Conservation (phyloP, 2,329 filamentous ascomycete genomes). For the Nigrograna mackinnonii region DNA sequence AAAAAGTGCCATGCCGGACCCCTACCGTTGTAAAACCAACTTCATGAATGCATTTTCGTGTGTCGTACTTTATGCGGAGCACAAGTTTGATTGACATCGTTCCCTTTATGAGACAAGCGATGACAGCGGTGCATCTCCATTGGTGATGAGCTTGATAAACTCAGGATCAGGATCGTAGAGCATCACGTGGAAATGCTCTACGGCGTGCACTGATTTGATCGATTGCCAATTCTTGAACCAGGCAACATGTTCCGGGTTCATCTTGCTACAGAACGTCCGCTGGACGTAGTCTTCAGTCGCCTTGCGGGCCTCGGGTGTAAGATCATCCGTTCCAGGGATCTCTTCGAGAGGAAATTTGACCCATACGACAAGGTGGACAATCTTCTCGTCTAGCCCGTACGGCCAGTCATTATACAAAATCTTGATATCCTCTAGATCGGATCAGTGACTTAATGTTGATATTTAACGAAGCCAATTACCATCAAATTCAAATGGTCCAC, state of each 20-base stretch:
- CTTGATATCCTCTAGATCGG: slow-evolving; percentile 63
- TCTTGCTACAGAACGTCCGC: slow-evolving; percentile 62
- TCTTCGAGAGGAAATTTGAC: slow-evolving; percentile 83
- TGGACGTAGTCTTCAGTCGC: slow-evolving; percentile 74
- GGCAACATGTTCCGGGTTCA: slow-evolving; percentile 44
- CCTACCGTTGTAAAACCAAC: too few relatives aligned
- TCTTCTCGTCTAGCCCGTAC: slow-evolving; percentile 77
- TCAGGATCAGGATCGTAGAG: slow-evolving; percentile 72
- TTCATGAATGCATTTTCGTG: too few relatives aligned
- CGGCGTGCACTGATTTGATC: slow-evolving; percentile 80
- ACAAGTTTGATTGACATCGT: background rate
- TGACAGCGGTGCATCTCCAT: slow-evolving; percentile 69
- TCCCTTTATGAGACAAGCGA: slow-evolving; percentile 19
- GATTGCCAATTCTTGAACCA: slow-evolving; percentile 95
- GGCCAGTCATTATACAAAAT: slow-evolving; percentile 93
- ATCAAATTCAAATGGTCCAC: slow-evolving; percentile 47
- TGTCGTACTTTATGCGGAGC: too few relatives aligned
- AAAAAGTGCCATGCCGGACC: too few relatives aligned
- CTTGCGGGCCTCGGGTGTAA: slow-evolving; percentile 65
- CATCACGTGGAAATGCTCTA: slow-evolving; percentile 97
- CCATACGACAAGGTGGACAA: slow-evolving; percentile 90
- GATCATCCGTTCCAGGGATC: slow-evolving; percentile 65
- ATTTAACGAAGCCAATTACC: slow-evolving; percentile 38
- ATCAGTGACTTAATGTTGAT: background rate
- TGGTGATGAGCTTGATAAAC: slow-evolving; percentile 72